Percentiles rank a stretch among this genome's conserved stretches.
Evolutionary conservation across 1,139 yeast species (phyloP).

Genomic region (Pichia terricola): DNA sequence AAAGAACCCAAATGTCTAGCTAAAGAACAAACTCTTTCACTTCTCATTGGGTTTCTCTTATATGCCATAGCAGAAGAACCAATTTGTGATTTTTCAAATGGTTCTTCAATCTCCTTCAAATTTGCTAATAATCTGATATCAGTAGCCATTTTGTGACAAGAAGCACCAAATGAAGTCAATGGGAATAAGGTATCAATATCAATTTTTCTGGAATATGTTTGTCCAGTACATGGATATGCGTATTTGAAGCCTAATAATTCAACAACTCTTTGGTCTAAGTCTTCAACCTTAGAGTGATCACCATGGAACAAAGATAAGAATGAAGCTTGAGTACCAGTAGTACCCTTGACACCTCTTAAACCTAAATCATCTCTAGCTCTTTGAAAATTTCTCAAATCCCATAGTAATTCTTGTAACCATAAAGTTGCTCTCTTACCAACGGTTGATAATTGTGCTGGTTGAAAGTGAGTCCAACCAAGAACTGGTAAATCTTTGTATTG

Average conservation of each 20-base stretch:
- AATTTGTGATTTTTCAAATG: slow-evolving; percentile 94
- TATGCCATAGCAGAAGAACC: slow-evolving; percentile 99
- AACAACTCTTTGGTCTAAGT: slow-evolving; percentile 82
- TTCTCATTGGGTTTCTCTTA: slow-evolving; percentile 99
- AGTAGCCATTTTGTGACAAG: slow-evolving; percentile 97
- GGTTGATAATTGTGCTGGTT: slow-evolving; percentile 97
- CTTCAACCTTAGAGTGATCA: slow-evolving; percentile 92
- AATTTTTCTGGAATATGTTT: slow-evolving; percentile 94
- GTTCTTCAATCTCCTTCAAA: slow-evolving; percentile 95
- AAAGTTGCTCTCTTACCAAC: slow-evolving; percentile 97
- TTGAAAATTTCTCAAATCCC: slow-evolving; percentile 94
- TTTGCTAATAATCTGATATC: slow-evolving; percentile 94
- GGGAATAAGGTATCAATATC: slow-evolving; percentile 93
- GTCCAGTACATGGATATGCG: slow-evolving; percentile 97
- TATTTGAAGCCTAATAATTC: slow-evolving; percentile 88
- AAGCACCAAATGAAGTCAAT: slow-evolving; percentile 88
- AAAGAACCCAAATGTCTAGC: slow-evolving; percentile 91
- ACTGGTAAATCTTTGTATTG: slow-evolving; percentile 94
- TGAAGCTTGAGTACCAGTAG: slow-evolving; percentile 98
- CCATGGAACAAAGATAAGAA: slow-evolving; percentile 93
- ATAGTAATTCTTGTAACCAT: slow-evolving; percentile 94
- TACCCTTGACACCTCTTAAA: slow-evolving; percentile 96
- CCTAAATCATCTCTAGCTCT: slow-evolving; percentile 97
- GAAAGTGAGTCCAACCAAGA: slow-evolving; percentile 99
- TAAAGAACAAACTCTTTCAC: slow-evolving; percentile 95